phyloP scores from a whole-genome alignment of 192 early-diverging fungal species.

The Mortierella hygrophila region DNA sequence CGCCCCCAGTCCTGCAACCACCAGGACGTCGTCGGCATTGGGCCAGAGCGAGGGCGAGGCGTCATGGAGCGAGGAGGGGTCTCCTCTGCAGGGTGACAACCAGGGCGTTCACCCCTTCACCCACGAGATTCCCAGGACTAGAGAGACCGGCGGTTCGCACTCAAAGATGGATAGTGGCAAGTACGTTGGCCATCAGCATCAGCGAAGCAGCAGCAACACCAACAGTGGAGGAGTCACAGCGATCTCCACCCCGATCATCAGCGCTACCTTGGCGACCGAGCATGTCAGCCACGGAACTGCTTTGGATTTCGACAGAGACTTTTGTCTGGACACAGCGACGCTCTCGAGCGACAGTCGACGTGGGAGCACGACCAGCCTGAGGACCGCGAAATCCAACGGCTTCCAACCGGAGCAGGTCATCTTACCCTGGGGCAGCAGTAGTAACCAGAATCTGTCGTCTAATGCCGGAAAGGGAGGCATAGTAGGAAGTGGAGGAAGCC shows the following conservation, averaged over 20 bases:
- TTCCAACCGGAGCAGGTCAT: slow-evolving; percentile 34
- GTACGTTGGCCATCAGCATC: slow-evolving; percentile 16
- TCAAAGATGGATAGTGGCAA: slow-evolving; percentile 51
- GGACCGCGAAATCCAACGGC: background rate
- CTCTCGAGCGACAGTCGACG: slow-evolving; percentile 13
- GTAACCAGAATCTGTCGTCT: background rate
- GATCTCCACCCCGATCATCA: background rate
- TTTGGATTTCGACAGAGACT: slow-evolving; percentile 18
- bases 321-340: background rate
- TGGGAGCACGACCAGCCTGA: slow-evolving; percentile 34
- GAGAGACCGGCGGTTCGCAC: background rate
- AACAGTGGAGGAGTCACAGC: slow-evolving; percentile 2
- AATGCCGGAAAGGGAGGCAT: background rate
- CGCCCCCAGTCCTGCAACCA: background rate
- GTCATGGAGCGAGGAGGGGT: background rate
- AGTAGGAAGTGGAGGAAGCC: slow-evolving; percentile 6
- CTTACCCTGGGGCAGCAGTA: slow-evolving; percentile 2
- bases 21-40: background rate
- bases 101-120: background rate
- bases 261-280: background rate
- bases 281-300: slow-evolving; percentile 18
- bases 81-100: background rate
- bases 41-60: background rate
- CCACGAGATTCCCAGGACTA: background rate
- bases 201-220: background rate